Evolutionary conservation across 1,139 yeast genomes (phyloP).

Genomic region (Yamadazyma triangularis): DNA sequence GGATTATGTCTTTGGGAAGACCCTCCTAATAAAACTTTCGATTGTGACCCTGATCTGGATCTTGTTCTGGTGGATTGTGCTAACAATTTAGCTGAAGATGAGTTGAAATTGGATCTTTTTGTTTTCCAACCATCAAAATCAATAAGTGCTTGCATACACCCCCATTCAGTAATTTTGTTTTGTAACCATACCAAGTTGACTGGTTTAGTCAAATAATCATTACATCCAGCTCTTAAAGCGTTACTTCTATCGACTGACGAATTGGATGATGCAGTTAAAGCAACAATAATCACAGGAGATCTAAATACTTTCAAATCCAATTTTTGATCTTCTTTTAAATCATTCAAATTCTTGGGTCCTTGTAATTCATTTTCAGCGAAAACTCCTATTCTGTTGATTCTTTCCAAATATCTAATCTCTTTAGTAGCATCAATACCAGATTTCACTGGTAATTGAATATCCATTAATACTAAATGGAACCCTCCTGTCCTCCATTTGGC

Average conservation of each 20-base stretch:
- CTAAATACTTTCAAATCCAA: conserved; percentile 61
- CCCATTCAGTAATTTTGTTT: conserved; percentile 95
- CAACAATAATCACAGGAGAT: conserved; percentile 94
- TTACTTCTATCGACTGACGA: conserved; percentile 83
- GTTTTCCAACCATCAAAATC: conserved; percentile 92
- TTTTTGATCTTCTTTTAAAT: conserved; percentile 31
- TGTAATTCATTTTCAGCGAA: conserved; percentile 48
- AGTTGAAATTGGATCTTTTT: conserved; percentile 16
- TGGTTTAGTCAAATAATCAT: conserved; percentile 94
- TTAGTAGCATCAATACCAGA: conserved; percentile 92
- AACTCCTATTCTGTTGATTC: conserved; percentile 77
- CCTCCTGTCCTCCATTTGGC: conserved; percentile 93
- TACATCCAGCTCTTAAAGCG: conserved; percentile 95
- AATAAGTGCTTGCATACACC: conserved; percentile 94
- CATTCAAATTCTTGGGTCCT: conserved; percentile 17
- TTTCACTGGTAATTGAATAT: conserved; percentile 88
- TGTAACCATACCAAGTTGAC: conserved; percentile 93
- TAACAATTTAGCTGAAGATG: conserved; percentile 7
- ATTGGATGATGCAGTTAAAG: conserved; percentile 83
- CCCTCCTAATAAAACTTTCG: conserved; percentile 6
- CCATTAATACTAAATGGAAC: conserved; percentile 89
- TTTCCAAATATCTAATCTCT: conserved; percentile 80
- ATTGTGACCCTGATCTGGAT: conserved; percentile 9
- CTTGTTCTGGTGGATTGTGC: conserved; percentile 8
- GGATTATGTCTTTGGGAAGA: conserved; percentile 4